These are phyloP conservation scores for Staphylotrichum longicolle DNA, from an alignment of 495 filamentous ascomycete species.

Conservation along the genomic window DNA sequence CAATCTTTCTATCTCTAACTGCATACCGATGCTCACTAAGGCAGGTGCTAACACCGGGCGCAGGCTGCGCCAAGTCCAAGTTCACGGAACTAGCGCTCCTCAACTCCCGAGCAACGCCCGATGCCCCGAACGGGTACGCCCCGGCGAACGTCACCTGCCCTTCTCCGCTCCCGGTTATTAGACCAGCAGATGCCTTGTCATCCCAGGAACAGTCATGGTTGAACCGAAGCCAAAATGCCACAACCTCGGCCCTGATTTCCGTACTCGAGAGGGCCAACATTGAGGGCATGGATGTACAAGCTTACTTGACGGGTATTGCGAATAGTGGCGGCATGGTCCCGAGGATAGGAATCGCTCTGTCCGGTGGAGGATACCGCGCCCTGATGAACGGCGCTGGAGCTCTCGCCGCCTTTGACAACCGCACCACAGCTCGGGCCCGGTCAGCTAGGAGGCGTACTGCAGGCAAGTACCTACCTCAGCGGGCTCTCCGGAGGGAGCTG, in stretches of 20 bases:
- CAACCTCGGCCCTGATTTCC: slow-evolving; percentile 64
- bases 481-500: slow-evolving; percentile 86
- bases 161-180: too few species aligned
- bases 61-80: too few species aligned
- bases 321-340: slow-evolving; percentile 59
- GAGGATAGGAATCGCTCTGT: slow-evolving; percentile 64
- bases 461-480: slow-evolving; percentile 79
- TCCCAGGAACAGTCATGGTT: too few species aligned
- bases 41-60: too few species aligned
- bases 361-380: slow-evolving; percentile 79
- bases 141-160: too few species aligned
- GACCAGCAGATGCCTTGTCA: too few species aligned
- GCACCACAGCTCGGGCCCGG: slow-evolving; percentile 65
- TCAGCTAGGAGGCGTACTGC: slow-evolving; percentile 82
- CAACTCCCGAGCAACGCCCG: too few species aligned
- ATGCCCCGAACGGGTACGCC: too few species aligned
- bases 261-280: slow-evolving; percentile 73
- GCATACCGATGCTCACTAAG: too few species aligned
- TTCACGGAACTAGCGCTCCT: too few species aligned
- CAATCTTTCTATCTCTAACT: too few species aligned
- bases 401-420: slow-evolving; percentile 77
- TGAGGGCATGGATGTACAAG: slow-evolving; percentile 68
- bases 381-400: slow-evolving; percentile 87
- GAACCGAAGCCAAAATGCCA: slow-evolving; percentile 25
- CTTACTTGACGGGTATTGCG: slow-evolving; percentile 60